Base-by-base conservation (phyloP, 192 early-diverging fungal species). In the Entophlyctis helioformis region DNA sequence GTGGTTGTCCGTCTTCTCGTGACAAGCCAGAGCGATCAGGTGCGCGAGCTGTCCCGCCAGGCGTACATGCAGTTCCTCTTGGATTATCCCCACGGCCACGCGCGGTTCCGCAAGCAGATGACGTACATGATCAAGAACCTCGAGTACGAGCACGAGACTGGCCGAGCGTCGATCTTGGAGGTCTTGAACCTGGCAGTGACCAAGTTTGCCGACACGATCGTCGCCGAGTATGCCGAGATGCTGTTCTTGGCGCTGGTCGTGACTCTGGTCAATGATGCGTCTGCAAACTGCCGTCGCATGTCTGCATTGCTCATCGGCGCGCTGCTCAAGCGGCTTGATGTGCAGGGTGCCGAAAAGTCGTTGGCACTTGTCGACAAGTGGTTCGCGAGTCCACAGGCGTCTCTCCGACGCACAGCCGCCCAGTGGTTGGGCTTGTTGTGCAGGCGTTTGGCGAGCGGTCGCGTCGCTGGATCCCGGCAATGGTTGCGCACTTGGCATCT, bases 11-110 rank as follows among this genome's bases (percentile, higher is more conserved):
- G 75, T 48, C 73, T 90, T 48, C 85, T 96, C 80, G 76, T 99
- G 28, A 89, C 90, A 0, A 84, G 79, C 38, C 91, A 95, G 63
- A 66, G 69, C 11, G 60, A 52, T 2, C 74, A 85, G 39, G 72
- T 85, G 21, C 81, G 91, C 28, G 86, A 94, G 47, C 65, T 84
- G 34, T 92, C 87, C 40, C 83, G 92, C 7, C 65, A 76, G 28
- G 74, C 80, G 3, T 81, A 81, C 54, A 76, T 92, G 48, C 84
- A 86, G 46, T 99, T 98, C 69, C 64, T 99, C 46, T 67, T 97
- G 56, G 84, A 95, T 50, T 99, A 97, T 60, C 96, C 96, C 29
- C 83, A 93, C 57, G 88, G 91, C 31, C 70, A 76, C 33, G 67
- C 67, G 1, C 72, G 89, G 39, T 60, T 98, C 19, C 63, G 69